Evolutionary conservation across 179 eudicot species (phyloP), one percentile per base, ranked within the genome.

Genomic region (Patellifolia procumbens): DNA sequence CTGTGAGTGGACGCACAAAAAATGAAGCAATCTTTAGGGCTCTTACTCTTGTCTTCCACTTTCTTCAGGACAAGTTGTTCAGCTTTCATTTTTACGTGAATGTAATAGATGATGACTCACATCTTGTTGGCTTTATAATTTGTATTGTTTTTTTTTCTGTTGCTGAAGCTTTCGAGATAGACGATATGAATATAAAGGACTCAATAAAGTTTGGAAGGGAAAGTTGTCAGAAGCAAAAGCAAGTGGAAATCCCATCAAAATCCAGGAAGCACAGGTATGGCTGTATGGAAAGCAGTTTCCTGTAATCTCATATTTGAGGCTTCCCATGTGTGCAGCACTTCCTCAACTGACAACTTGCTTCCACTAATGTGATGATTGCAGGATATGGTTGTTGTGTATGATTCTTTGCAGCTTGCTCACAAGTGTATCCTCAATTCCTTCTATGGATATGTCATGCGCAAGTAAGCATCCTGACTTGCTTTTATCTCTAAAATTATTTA

Each of bases 391-490:
- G 85, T 95, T 26, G 87, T 95, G 26, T 95, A 93, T 86, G 99
- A 95, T 89, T 95, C 99, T 26, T 80, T 95, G 82, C 99, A 95
- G 85, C 91, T 95, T 81, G 99, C 99, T 83, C 99, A 95, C 63
- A 95, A 95, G 80, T 95, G 99, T 85, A 95, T 95, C 85, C 88
- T 95, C 74, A 95, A 95, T 87, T 95, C 99, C 68, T 95, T 95
- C 75, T 95, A 95, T 68, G 99, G 99, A 83, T 95, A 95, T 78
- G 99, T 95, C 80, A 95, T 95, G 99, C 98, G 99, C 80, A 95
- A 95, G 99, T 95, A 87, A 86, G 91, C 8, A 9, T n/a, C 8
- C 8, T 55, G 34, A 37, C 53, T 55, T 59, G 56, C 52, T 78
- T 68, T 22, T 4, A 39, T 16, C 73, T 60, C 8, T 39, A 7